A percentile compares a stretch with the other conserved stretches of the same genome.
Evolutionary conservation across 1,284 basidiomycete genomes (phyloP).

Genomic region (Termitomyces sp.): DNA sequence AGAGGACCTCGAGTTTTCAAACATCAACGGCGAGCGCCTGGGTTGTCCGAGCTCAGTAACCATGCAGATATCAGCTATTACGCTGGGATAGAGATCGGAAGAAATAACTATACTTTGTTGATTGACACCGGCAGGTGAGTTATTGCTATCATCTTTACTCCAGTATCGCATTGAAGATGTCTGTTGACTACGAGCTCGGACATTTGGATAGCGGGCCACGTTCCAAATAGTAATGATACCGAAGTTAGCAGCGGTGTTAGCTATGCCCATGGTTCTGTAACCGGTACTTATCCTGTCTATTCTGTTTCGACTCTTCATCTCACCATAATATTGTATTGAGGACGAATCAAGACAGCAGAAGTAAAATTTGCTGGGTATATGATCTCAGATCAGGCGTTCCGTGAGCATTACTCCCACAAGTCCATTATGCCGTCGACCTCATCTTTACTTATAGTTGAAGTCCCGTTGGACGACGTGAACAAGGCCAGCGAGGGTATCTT

Average conservation of each 20-base stretch:
- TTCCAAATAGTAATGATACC: slow-evolving; percentile 39
- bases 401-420: slow-evolving; percentile 33
- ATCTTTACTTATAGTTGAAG: slow-evolving; percentile 29
- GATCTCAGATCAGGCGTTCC: slow-evolving; percentile 57
- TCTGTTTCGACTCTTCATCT: neutral
- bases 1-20: neutral
- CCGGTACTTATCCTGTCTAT: slow-evolving; percentile 30
- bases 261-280: slow-evolving; percentile 48
- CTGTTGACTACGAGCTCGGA: slow-evolving; percentile 39
- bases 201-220: slow-evolving; percentile 50
- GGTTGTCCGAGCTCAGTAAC: slow-evolving; percentile 31
- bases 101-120: slow-evolving; percentile 41
- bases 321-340: slow-evolving; percentile 15
- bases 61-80: slow-evolving; percentile 46
- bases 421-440: slow-evolving; percentile 1
- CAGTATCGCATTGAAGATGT: neutral
- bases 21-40: slow-evolving; percentile 4
- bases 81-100: slow-evolving; percentile 50
- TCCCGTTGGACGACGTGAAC: slow-evolving; percentile 27
- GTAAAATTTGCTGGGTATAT: slow-evolving; percentile 51
- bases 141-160: neutral
- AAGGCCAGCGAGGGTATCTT: slow-evolving; percentile 38
- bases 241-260: slow-evolving; percentile 38
- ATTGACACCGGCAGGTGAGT: slow-evolving; percentile 67
- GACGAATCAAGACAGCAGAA: slow-evolving; percentile 41